Evolutionary conservation across 495 filamentous ascomycete species (phyloP), one percentile per base, ranked within the genome.

Genomic region (Podospora tetraspora): DNA sequence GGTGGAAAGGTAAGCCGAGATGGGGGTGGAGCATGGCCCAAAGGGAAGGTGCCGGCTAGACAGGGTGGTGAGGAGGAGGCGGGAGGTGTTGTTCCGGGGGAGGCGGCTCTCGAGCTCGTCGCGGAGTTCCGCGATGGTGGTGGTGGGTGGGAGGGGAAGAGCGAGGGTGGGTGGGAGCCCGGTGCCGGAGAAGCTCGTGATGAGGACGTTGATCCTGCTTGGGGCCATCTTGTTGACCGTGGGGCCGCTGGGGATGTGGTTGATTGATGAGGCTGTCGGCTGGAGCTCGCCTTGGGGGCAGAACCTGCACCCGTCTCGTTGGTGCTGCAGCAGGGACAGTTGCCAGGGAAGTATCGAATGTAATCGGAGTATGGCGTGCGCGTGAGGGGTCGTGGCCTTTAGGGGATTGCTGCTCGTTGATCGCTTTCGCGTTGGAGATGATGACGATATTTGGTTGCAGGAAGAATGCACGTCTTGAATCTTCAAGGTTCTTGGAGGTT

Each of bases 131-230:
- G 85, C 81, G 72, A 94, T 82, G 27, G 87, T 84, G 7, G 92
- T 88, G 52, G 85, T 82, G 64, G 87, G 70, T 3, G 91, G 85
- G 16, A 97, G 79, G 13, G 88, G 83, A 63, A 94, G 84, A 7
- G 89, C 86, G 64, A 94, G 82, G 3, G 93, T 97, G 11, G 89
- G 79, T 6, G 93, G 92, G 5, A 97, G 86, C 58, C 88, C 87
- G 19, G 95, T 86, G 72, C 94, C 93, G 19, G 90, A 83, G 73
- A 97, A 95, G 68, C 90, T 89, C 56, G 91, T 90, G 64, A 97
- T 79, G 65, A 97, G 85, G 62, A 97, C 81, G 77, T 96, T 98
- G 72, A 97, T 84, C 19, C 80, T 88, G 71, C 78, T 74, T 19
- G 78, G 70, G 37, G 78, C 77, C 82, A 84, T 84, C 12, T 63